Evolutionary conservation across 2,329 filamentous ascomycete genomes (phyloP).

Genomic region (Fusarium cicatricum): DNA sequence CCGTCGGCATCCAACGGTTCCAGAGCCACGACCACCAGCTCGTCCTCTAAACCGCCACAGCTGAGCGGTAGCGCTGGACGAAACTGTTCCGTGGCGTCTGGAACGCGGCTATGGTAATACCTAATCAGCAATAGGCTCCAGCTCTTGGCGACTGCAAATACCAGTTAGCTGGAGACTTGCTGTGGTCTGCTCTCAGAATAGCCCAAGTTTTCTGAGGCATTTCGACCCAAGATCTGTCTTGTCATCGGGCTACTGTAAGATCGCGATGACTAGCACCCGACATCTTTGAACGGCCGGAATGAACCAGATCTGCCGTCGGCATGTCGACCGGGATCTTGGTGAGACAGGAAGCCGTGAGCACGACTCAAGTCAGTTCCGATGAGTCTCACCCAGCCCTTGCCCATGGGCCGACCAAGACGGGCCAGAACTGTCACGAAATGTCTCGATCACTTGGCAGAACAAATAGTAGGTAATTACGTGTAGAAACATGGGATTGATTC

Average conservation of each 20-base stretch:
- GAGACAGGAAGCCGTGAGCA: conserved; percentile 7
- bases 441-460: conserved; percentile 19
- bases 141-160: not conserved
- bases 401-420: not conserved
- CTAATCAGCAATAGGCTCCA: conserved; percentile 11
- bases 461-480: not conserved
- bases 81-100: conserved; percentile 3
- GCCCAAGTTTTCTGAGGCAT: conserved; percentile 1
- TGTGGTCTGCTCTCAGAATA: conserved; percentile 13
- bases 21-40: conserved; percentile 1
- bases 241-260: conserved; percentile 4
- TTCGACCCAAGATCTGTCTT: conserved; percentile 2
- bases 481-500: conserved; percentile 22
- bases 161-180: not conserved
- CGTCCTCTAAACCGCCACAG: conserved; percentile 19
- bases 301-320: conserved; percentile 3
- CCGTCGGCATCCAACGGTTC: conserved; percentile 18
- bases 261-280: conserved; percentile 12
- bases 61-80: conserved; percentile 22
- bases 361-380: conserved; percentile 4
- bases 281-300: conserved; percentile 19
- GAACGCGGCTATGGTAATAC: conserved; percentile 5
- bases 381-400: not conserved
- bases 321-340: conserved; percentile 2
- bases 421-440: conserved; percentile 17